These are phyloP conservation scores for Mesembryanthemum crystallinum DNA, from an alignment of 148 eudicot genomes.

Conservation along the genomic window DNA sequence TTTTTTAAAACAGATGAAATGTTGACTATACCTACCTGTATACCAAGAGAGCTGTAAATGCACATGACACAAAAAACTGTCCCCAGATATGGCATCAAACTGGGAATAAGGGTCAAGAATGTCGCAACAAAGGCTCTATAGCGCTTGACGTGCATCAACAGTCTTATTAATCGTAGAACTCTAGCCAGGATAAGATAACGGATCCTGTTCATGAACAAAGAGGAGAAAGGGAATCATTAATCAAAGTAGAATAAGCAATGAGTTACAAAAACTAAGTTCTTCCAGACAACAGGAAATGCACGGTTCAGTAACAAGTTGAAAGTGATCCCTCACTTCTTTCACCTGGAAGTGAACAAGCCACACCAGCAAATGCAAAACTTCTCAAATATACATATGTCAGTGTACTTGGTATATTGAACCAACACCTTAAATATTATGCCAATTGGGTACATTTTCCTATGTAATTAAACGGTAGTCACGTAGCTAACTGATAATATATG, in stretches of 20 bases:
- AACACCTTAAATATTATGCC: neutral
- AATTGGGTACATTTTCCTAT: too few species aligned
- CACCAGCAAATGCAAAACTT: neutral
- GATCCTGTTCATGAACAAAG: constrained; percentile 57
- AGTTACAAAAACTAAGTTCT: neutral
- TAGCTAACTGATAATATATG: too few species aligned
- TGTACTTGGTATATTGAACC: neutral
- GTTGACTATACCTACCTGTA: constrained; percentile 53
- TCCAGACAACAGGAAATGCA: neutral
- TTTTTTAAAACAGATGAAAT: neutral
- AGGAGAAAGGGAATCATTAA: neutral
- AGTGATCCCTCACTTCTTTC: neutral
- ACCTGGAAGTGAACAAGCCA: neutral
- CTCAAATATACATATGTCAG: neutral
- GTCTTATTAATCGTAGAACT: constrained; percentile 79
- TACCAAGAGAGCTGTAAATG: constrained; percentile 86
- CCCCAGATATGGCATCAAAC: constrained; percentile 97
- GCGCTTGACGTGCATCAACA: constrained; percentile 75
- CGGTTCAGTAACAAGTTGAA: neutral
- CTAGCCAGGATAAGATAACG: constrained; percentile 98
- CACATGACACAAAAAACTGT: constrained; percentile 90
- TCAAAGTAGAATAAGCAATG: neutral
- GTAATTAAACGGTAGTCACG: too few species aligned
- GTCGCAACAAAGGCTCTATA: constrained; percentile 95
- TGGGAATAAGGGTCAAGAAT: constrained; percentile 86